Conservation (phyloP, 495 filamentous ascomycete species). For the Apodospora peruviana region DNA sequence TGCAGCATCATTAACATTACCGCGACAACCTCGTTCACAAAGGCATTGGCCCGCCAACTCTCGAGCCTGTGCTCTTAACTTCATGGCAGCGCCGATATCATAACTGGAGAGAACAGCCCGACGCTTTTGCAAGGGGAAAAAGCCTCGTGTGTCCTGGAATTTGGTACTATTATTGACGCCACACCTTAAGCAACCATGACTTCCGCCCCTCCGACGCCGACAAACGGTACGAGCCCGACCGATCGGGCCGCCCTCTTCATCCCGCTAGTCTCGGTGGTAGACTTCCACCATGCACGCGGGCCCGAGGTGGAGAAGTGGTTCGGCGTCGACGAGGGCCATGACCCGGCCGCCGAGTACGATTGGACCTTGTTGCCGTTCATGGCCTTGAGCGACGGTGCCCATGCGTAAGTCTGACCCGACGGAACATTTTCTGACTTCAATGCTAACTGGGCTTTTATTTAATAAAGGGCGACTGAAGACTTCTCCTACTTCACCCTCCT, state of each 20-base stretch:
- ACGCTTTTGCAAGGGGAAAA: not conserved
- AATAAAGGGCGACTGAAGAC: slow-evolving; percentile 73
- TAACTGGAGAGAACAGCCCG: not conserved
- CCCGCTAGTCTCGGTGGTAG: slow-evolving; percentile 82
- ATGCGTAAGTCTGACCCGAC: slow-evolving; percentile 60
- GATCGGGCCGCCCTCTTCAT: slow-evolving; percentile 25
- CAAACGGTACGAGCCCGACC: slow-evolving; percentile 9
- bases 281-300: slow-evolving; percentile 95
- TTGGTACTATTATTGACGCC: not conserved
- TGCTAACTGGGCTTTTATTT: slow-evolving; percentile 3
- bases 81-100: slow-evolving; percentile 12
- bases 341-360: slow-evolving; percentile 82
- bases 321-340: slow-evolving; percentile 66
- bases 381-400: slow-evolving; percentile 94
- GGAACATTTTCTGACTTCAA: not conserved
- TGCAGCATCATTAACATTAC: too few species aligned
- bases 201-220: slow-evolving; percentile 23
- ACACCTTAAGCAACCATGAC: not conserved
- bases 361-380: slow-evolving; percentile 94
- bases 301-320: slow-evolving; percentile 94
- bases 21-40: too few species aligned
- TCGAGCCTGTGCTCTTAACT: too few species aligned
- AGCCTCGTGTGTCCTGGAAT: too few species aligned
- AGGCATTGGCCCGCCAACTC: too few species aligned
- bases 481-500: slow-evolving; percentile 97